phyloP scores from a whole-genome alignment of 2,329 filamentous ascomycete species.

The Xylaria polymorpha region DNA sequence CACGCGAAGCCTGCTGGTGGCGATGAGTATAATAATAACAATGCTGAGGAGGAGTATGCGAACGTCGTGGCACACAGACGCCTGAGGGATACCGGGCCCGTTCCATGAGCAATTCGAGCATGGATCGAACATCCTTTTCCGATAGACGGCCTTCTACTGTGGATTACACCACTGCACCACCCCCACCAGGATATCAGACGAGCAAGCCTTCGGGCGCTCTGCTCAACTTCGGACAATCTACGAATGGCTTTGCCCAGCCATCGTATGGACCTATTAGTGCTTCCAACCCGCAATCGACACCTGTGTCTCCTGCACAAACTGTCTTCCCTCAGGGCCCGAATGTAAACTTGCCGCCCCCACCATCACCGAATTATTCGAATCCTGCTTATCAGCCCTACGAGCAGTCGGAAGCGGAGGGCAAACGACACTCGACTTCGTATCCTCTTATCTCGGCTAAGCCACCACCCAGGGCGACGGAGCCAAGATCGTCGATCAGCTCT shows the following conservation, averaged over 20 bases:
- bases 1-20: no score
- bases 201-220: constrained; percentile 41
- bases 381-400: constrained; percentile 43
- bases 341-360: constrained; percentile 32
- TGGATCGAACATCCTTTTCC: constrained; percentile 46
- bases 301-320: constrained; percentile 47
- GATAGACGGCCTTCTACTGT: constrained; percentile 48
- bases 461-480: constrained; percentile 36
- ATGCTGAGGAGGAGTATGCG: constrained; percentile 68
- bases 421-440: constrained; percentile 43
- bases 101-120: constrained; percentile 50
- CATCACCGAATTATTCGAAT: constrained; percentile 34
- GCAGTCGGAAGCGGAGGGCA: constrained; percentile 42
- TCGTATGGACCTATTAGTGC: constrained; percentile 44
- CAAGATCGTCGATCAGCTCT: constrained; percentile 44
- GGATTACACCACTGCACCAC: constrained; percentile 46
- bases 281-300: constrained; percentile 46
- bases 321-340: constrained; percentile 42
- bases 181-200: constrained; percentile 46
- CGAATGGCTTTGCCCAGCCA: constrained; percentile 43
- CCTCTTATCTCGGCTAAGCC: constrained; percentile 43
- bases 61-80: constrained; percentile 48
- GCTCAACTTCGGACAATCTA: constrained; percentile 46
- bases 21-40: no score
- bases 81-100: constrained; percentile 49